A percentile compares a stretch with the other conserved stretches of the same genome.
phyloP scores from a whole-genome alignment of 768 basidiomycete genomes.

The Lentinula guzmanii region DNA sequence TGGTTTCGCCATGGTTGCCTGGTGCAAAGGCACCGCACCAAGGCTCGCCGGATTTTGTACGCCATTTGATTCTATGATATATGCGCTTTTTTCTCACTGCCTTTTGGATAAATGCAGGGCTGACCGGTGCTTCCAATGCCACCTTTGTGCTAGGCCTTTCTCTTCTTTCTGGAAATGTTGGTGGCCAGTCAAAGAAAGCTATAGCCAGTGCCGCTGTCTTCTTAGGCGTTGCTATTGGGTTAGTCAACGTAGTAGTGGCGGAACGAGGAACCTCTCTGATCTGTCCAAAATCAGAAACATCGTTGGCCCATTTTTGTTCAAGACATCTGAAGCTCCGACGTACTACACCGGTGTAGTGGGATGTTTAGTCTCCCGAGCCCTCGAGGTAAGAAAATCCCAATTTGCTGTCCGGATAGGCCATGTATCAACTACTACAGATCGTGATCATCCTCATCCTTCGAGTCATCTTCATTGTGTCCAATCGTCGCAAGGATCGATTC shows the following conservation, averaged over 20 bases:
- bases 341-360: slow-evolving; percentile 18
- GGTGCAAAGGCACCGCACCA: slow-evolving; percentile 15
- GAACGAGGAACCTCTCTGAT: background rate
- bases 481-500: slow-evolving; percentile 14
- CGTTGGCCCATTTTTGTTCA: slow-evolving; percentile 20
- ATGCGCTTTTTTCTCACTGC: too few species aligned
- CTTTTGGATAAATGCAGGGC: slow-evolving; percentile 3
- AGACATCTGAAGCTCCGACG: slow-evolving; percentile 14
- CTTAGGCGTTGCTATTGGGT: slow-evolving; percentile 17
- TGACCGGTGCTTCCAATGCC: slow-evolving; percentile 22
- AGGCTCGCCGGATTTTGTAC: slow-evolving; percentile 17
- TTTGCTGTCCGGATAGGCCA: background rate
- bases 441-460: slow-evolving; percentile 18
- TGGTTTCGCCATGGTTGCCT: slow-evolving; percentile 20
- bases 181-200: slow-evolving; percentile 24
- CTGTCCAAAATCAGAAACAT: slow-evolving; percentile 11
- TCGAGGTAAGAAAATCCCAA: slow-evolving; percentile 9
- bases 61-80: background rate
- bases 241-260: background rate
- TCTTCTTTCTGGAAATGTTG: slow-evolving; percentile 32
- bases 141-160: slow-evolving; percentile 23
- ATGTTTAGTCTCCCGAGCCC: slow-evolving; percentile 17
- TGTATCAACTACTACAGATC: slow-evolving; percentile 8
- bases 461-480: slow-evolving; percentile 13
- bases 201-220: slow-evolving; percentile 15